Base-by-base conservation (phyloP, 169 alveolate genomes). In the Cryptosporidium felis region DNA sequence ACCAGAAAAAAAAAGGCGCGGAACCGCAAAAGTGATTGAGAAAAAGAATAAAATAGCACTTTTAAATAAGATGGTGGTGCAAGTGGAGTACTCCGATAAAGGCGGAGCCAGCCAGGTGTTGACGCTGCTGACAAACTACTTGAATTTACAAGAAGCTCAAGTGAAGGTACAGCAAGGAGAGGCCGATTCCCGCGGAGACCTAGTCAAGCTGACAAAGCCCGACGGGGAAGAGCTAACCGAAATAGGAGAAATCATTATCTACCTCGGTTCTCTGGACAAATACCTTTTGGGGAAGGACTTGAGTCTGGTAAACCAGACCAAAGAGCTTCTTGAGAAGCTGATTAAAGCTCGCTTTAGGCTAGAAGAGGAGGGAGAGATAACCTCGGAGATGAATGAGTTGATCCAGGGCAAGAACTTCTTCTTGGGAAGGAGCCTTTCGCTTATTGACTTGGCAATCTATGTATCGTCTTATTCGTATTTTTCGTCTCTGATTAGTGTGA, bases 361-460 rank as follows among this genome's bases (percentile, higher is more conserved):
- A 0, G n/a, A 18, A 45, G n/a, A 46, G 45, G 63, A 45, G n/a
- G n/a, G n/a, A n/a, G n/a, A n/a, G n/a, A n/a, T n/a, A n/a, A 44
- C 51, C n/a, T 14, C 30, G 1, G 58, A 61, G 16, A 21, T 74
- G 26, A 45, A 74, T 16, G 67, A 74, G 12, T n/a, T 21, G 18
- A 51, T 74, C 9, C 51, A 49, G 23, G 67, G 58, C 26, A 53
- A 53, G 47, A 51, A 56, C 18, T 74, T 74, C 61, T 34, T 74
- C 12, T 21, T 74, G 9, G 85, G 85, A 21, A 74, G 66, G 56
- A 38, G 56, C 32, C 21, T 74, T 36, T 38, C 85, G 0, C 28
- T 74, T 1, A 42, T 74, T 14, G 85, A 74, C 56, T 34, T 74
- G 6, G 85, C 40, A 2, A 23, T 74, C n/a, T 74, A 74, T 49